These are phyloP conservation scores for Phytophthora citricola DNA, from an alignment of 352 stramenopile genomes.

Conservation along the genomic window DNA sequence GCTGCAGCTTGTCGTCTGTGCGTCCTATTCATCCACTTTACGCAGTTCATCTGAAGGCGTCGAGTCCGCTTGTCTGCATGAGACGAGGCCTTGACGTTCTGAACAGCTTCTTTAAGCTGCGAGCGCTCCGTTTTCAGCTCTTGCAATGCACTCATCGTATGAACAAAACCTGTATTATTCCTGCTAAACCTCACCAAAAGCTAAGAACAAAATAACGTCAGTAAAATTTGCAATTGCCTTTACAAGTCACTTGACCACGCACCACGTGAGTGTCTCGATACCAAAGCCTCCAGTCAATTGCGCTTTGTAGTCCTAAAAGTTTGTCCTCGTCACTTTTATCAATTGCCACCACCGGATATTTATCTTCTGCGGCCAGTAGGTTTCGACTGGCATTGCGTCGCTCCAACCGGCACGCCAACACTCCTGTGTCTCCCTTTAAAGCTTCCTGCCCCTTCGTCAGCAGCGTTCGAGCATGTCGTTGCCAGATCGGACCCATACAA, in stretches of 20 bases:
- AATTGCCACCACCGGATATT: slow-evolving; percentile 1
- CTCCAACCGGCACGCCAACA: slow-evolving; percentile 34
- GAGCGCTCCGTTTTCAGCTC: slow-evolving; percentile 55
- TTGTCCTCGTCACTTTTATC: background rate
- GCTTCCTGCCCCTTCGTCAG: slow-evolving; percentile 31
- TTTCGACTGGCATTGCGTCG: slow-evolving; percentile 44
- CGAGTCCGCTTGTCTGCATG: slow-evolving; percentile 62
- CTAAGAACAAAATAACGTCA: slow-evolving; percentile 24
- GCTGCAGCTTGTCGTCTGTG: slow-evolving; percentile 48
- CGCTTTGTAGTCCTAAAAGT: slow-evolving; percentile 12
- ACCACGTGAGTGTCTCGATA: slow-evolving; percentile 64
- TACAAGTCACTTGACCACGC: slow-evolving; percentile 3
- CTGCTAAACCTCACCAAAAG: slow-evolving; percentile 35
- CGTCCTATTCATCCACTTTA: slow-evolving; percentile 74
- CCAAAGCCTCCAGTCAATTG: slow-evolving; percentile 60
- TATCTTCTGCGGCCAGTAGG: slow-evolving; percentile 21
- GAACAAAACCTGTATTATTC: slow-evolving; percentile 47
- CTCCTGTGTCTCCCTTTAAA: slow-evolving; percentile 22
- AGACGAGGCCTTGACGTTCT: slow-evolving; percentile 47
- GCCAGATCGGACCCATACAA: slow-evolving; percentile 47
- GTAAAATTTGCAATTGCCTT: too few relatives aligned
- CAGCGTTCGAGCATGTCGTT: slow-evolving; percentile 36
- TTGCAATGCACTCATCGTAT: slow-evolving; percentile 45
- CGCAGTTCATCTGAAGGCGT: slow-evolving; percentile 69
- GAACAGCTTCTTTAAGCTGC: slow-evolving; percentile 59